These are phyloP conservation scores for Colletotrichum gloeosporioides DNA, from an alignment of 2,329 filamentous ascomycete genomes.

Conservation along the genomic window DNA sequence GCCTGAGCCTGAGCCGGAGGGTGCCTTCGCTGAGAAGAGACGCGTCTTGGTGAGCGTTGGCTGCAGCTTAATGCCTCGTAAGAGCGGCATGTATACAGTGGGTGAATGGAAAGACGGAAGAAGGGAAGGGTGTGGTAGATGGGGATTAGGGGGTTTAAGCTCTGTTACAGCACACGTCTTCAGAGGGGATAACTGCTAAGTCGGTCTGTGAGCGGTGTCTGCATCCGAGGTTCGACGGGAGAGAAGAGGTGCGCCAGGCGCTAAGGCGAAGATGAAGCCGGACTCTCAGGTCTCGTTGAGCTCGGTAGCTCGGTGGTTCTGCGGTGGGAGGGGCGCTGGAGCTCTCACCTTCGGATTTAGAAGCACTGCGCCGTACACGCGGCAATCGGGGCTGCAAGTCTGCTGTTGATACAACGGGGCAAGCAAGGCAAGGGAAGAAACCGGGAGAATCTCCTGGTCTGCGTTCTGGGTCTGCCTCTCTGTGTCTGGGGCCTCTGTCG, in stretches of 20 bases:
- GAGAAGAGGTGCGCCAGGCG: conserved; percentile 3
- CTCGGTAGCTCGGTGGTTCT: not conserved
- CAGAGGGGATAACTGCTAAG: not conserved
- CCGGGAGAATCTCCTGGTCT: conserved; percentile 17
- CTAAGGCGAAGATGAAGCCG: not conserved
- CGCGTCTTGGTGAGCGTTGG: conserved; percentile 4
- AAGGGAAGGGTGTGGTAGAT: not conserved
- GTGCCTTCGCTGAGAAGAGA: not conserved
- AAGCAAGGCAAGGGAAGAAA: conserved; percentile 7
- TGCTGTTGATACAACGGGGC: not conserved
- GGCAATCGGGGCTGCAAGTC: conserved; percentile 1
- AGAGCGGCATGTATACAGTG: conserved; percentile 13
- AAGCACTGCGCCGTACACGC: not conserved
- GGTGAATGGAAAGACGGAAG: not conserved
- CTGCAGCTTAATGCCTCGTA: conserved; percentile 20
- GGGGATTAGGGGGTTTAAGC: not conserved
- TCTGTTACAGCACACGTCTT: not conserved
- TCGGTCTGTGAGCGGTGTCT: not conserved
- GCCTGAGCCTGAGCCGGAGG: not conserved
- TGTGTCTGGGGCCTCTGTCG: not conserved
- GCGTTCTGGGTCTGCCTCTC: not conserved
- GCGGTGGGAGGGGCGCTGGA: not conserved
- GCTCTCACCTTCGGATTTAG: not conserved
- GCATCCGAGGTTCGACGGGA: conserved; percentile 16
- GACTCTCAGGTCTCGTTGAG: not conserved